A percentile compares a stretch with the other conserved stretches of the same genome.
Evolutionary conservation across 768 basidiomycete species (phyloP).

Genomic region (Trametes coccinea): DNA sequence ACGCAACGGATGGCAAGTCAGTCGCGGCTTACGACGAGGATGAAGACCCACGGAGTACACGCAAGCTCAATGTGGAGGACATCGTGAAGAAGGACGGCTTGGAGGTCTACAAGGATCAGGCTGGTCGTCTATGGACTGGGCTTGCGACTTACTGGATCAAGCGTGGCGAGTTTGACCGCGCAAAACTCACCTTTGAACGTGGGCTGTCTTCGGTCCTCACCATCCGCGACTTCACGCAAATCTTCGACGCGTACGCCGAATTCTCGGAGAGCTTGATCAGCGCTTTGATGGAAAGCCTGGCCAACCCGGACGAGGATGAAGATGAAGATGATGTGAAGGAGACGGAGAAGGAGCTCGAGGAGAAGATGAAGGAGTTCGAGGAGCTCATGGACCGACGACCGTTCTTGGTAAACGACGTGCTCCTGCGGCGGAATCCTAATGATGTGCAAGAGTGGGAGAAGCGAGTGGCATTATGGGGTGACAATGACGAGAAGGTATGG

Average conservation of each 20-base stretch:
- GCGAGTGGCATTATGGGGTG: conserved; percentile 87
- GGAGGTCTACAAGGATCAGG: conserved; percentile 91
- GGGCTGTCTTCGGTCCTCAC: conserved; percentile 86
- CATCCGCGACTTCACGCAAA: conserved; percentile 95
- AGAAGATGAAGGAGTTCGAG: conserved; percentile 90
- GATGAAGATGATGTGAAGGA: conserved; percentile 80
- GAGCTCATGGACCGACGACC: conserved; percentile 92
- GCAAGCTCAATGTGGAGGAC: conserved; percentile 81
- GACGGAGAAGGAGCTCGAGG: conserved; percentile 81
- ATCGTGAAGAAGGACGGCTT: conserved; percentile 88
- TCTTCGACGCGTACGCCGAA: conserved; percentile 95
- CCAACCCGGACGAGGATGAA: conserved; percentile 70
- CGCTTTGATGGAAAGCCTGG: conserved; percentile 84
- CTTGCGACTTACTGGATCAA: conserved; percentile 99
- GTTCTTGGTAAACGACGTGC: conserved; percentile 94
- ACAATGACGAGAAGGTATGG: conserved; percentile 87
- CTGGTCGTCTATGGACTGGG: conserved; percentile 94
- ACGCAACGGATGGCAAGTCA: conserved; percentile 52
- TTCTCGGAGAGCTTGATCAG: conserved; percentile 89
- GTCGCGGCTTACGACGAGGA: conserved; percentile 69
- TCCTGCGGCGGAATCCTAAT: conserved; percentile 90
- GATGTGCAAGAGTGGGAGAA: conserved; percentile 99
- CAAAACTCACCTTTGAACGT: conserved; percentile 83
- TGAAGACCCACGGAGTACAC: conserved; percentile 71
- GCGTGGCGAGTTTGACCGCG: conserved; percentile 90